Conservation (phyloP, 768 basidiomycete genomes). For the Trametes maxima region DNA sequence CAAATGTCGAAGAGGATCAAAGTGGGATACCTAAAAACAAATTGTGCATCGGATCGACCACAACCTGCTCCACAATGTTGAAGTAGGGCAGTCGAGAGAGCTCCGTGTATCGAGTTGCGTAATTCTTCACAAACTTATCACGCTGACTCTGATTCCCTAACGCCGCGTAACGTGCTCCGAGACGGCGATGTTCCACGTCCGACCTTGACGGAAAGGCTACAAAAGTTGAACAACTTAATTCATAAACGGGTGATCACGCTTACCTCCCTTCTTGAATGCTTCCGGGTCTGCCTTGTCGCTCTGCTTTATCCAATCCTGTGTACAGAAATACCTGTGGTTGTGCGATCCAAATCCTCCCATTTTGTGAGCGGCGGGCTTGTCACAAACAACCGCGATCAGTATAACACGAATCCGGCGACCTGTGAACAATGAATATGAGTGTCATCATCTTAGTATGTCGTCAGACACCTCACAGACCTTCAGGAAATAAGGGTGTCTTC, state of each 20-base stretch:
- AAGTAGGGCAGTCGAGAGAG: conserved; percentile 6
- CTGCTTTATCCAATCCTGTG: conserved; percentile 36
- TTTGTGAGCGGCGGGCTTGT: conserved; percentile 42
- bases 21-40: conserved; percentile 1
- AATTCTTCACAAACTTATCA: conserved; percentile 2
- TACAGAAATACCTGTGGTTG: conserved; percentile 37
- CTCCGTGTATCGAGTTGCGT: conserved; percentile 5
- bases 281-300: conserved; percentile 25
- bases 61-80: neutral
- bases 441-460: too few species aligned
- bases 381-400: conserved; percentile 38
- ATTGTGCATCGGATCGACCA: conserved; percentile 14
- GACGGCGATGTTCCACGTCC: neutral
- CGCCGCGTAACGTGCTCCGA: neutral
- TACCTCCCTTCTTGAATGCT: conserved; percentile 28
- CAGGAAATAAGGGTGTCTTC: neutral
- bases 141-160: neutral
- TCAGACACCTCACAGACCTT: too few species aligned
- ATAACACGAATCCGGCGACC: conserved; percentile 35
- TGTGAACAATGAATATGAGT: neutral
- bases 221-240: too few species aligned
- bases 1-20: neutral
- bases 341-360: conserved; percentile 34
- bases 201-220: neutral
- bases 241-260: too few species aligned